Percentiles rank a stretch among this genome's conserved stretches.
Conservation (phyloP, 2,329 filamentous ascomycete genomes). For the Periglandula ipomoeae region DNA sequence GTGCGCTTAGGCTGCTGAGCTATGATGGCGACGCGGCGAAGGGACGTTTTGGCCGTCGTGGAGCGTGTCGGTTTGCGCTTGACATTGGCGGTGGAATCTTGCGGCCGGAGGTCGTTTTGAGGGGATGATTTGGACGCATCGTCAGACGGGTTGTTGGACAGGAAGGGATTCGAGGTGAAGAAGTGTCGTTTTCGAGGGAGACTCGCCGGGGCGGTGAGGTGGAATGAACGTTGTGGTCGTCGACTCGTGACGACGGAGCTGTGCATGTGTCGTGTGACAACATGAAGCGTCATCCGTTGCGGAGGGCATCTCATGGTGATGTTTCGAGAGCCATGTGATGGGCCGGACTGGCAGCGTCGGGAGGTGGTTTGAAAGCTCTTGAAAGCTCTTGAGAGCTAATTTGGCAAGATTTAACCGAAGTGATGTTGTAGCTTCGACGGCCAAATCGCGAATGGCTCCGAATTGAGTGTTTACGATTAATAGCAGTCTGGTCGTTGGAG, state of each 20-base stretch:
- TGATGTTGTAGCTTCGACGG: no score
- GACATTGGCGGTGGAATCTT: constrained; percentile 15
- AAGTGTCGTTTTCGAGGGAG: constrained; percentile 51
- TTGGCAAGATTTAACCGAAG: no score
- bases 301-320: constrained; percentile 24
- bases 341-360: background rate
- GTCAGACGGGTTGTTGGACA: constrained; percentile 26
- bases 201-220: constrained; percentile 32
- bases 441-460: no score
- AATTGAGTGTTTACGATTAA: no score
- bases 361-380: background rate
- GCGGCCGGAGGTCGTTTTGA: constrained; percentile 8
- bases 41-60: constrained; percentile 55
- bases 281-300: constrained; percentile 24
- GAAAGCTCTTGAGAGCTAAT: background rate
- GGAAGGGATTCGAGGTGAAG: constrained; percentile 55
- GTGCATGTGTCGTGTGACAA: constrained; percentile 20
- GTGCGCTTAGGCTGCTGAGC: constrained; percentile 53
- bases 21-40: constrained; percentile 78
- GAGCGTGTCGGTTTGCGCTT: constrained; percentile 39
- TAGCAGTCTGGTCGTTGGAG: no score
- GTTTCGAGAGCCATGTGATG: constrained; percentile 13
- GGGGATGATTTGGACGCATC: constrained; percentile 11
- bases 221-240: constrained; percentile 30
- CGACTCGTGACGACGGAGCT: constrained; percentile 17